Evolutionary conservation across 2,329 filamentous ascomycete genomes (phyloP).

Genomic region (Dothideomycetidae sp.): DNA sequence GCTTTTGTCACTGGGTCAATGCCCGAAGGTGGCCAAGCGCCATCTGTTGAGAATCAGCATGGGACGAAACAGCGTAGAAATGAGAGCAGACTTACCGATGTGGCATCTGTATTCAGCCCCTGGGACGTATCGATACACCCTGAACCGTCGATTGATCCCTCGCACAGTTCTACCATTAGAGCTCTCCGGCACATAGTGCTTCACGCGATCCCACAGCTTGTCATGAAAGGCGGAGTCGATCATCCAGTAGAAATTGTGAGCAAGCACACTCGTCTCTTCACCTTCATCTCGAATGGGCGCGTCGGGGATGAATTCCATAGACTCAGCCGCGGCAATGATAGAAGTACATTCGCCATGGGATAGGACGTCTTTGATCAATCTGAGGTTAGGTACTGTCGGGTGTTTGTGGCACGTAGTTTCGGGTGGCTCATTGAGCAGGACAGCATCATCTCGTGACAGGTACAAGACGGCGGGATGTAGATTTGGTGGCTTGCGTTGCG

Average conservation of each 20-base stretch:
- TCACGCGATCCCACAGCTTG: slow-evolving; percentile 47
- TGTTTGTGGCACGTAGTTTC: slow-evolving; percentile 44
- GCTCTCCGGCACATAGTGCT: slow-evolving; percentile 40
- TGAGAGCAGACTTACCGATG: slow-evolving; percentile 29
- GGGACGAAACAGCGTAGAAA: neutral
- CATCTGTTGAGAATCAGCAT: slow-evolving; percentile 29
- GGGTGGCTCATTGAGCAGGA: slow-evolving; percentile 35
- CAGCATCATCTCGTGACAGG: slow-evolving; percentile 43
- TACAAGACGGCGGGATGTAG: slow-evolving; percentile 52
- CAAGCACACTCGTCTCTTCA: slow-evolving; percentile 47
- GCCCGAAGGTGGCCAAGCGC: slow-evolving; percentile 58
- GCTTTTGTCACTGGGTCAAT: slow-evolving; percentile 40
- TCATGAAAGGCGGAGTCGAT: slow-evolving; percentile 49
- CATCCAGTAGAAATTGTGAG: slow-evolving; percentile 64
- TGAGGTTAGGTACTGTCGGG: slow-evolving; percentile 47
- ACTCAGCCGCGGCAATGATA: slow-evolving; percentile 53
- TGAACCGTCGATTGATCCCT: slow-evolving; percentile 54
- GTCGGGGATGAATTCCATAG: slow-evolving; percentile 52
- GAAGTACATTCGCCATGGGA: slow-evolving; percentile 47
- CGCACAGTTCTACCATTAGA: slow-evolving; percentile 44
- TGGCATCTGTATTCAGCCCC: slow-evolving; percentile 59
- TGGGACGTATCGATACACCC: slow-evolving; percentile 58
- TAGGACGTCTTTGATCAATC: slow-evolving; percentile 46
- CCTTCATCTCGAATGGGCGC: slow-evolving; percentile 52
- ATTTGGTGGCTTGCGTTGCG: slow-evolving; percentile 52